phyloP scores from a whole-genome alignment of 2,329 filamentous ascomycete species.

The Cytospora leucostoma region DNA sequence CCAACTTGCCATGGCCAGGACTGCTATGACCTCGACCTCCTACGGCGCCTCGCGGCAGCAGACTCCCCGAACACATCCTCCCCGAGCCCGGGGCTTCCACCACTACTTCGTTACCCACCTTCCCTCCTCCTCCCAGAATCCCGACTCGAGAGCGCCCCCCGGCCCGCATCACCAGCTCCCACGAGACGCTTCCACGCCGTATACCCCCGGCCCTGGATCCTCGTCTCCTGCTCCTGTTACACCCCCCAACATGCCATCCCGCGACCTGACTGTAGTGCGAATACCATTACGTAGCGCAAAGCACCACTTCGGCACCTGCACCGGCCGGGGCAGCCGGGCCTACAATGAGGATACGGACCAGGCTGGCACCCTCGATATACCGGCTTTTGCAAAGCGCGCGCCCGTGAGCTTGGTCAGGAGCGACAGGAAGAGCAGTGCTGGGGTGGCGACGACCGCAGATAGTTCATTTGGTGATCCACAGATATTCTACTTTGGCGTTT shows the following conservation, averaged over 20 bases:
- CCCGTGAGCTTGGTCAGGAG: constrained; percentile 62
- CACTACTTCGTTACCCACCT: constrained; percentile 98
- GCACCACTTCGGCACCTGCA: constrained; percentile 86
- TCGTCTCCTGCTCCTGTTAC: constrained; percentile 55
- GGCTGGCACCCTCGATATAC: constrained; percentile 89
- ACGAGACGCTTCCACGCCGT: constrained; percentile 79
- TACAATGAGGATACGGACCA: constrained; percentile 96
- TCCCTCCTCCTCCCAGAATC: constrained; percentile 88
- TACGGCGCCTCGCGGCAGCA: background rate
- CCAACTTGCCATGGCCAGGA: constrained; percentile 10
- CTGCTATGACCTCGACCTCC: background rate
- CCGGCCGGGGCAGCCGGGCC: constrained; percentile 77
- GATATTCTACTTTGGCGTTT: constrained; percentile 96
- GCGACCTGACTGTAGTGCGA: constrained; percentile 89
- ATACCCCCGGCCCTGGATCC: constrained; percentile 58
- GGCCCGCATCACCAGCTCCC: constrained; percentile 83
- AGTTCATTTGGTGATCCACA: constrained; percentile 86
- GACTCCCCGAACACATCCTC: constrained; percentile 6
- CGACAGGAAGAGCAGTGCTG: constrained; percentile 49
- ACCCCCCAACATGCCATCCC: constrained; percentile 58
- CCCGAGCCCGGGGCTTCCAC: constrained; percentile 64
- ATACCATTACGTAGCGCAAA: constrained; percentile 93
- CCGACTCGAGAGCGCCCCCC: constrained; percentile 68
- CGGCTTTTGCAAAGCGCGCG: constrained; percentile 83
- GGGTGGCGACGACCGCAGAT: constrained; percentile 69